Evolutionary conservation across 2,329 filamentous ascomycete genomes (phyloP).

Genomic region (Sclerotinia nivalis): DNA sequence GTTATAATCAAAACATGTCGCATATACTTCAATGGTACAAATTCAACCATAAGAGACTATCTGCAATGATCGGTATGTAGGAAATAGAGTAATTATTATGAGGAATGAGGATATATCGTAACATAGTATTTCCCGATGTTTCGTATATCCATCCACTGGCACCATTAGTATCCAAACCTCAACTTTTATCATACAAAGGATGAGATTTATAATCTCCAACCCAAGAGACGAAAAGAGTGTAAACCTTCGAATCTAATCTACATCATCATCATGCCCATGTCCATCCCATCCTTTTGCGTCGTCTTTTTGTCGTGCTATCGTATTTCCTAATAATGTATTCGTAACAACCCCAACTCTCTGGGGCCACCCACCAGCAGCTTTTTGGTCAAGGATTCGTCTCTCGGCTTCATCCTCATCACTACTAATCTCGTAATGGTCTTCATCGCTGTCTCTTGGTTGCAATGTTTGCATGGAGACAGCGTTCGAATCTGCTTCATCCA

Average conservation of each 20-base stretch:
- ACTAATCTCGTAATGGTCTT: slow-evolving; percentile 39
- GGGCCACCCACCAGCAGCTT: slow-evolving; percentile 36
- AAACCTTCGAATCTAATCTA: slow-evolving; percentile 16
- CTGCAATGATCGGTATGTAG: background rate
- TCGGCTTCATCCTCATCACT: slow-evolving; percentile 39
- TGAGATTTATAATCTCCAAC: background rate
- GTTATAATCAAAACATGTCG: too few relatives aligned
- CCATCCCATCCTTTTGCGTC: slow-evolving; percentile 36
- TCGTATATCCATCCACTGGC: background rate
- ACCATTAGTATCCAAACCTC: slow-evolving; percentile 1
- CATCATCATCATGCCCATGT: slow-evolving; percentile 30
- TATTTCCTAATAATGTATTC: slow-evolving; percentile 40
- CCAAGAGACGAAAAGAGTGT: background rate
- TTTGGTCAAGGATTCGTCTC: slow-evolving; percentile 31
- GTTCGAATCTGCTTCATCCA: slow-evolving; percentile 31
- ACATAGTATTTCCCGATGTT: background rate
- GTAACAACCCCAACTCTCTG: slow-evolving; percentile 39
- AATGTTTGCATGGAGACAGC: slow-evolving; percentile 39
- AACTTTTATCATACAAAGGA: slow-evolving; percentile 3
- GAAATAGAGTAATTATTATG: background rate
- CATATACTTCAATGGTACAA: background rate
- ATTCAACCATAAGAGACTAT: background rate
- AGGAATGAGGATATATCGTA: background rate
- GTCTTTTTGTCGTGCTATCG: slow-evolving; percentile 38
- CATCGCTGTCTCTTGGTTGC: slow-evolving; percentile 30